These are phyloP conservation scores for Ophiostoma sp. DNA, from an alignment of 2,329 filamentous ascomycete genomes.

Conservation along the genomic window DNA sequence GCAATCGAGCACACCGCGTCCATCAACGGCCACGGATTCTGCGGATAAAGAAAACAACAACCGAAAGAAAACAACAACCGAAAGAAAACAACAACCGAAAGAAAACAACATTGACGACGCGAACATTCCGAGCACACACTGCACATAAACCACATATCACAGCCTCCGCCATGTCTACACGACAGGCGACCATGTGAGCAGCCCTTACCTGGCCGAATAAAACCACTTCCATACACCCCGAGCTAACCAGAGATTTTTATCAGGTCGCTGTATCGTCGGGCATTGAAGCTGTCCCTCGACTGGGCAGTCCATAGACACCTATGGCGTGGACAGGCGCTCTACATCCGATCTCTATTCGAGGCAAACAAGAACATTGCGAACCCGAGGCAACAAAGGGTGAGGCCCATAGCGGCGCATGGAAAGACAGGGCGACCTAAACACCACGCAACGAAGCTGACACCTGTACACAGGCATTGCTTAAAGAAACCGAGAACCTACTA, in stretches of 20 bases:
- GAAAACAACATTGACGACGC: not conserved
- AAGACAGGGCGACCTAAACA: not conserved
- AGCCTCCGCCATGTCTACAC: slow-evolving; percentile 43
- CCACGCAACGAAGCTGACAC: slow-evolving; percentile 21
- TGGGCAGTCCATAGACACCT: slow-evolving; percentile 92
- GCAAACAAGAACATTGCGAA: slow-evolving; percentile 84
- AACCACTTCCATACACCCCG: not conserved
- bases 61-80: not conserved
- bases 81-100: not conserved
- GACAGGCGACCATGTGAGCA: slow-evolving; percentile 55
- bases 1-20: not conserved
- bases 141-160: not conserved
- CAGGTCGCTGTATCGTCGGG: slow-evolving; percentile 83
- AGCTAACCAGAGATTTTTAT: not conserved
- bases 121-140: not conserved
- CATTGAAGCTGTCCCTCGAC: slow-evolving; percentile 88
- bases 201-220: slow-evolving; percentile 32
- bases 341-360: slow-evolving; percentile 93
- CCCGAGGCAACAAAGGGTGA: slow-evolving; percentile 81
- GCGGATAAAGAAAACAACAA: not conserved
- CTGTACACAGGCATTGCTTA: slow-evolving; percentile 68
- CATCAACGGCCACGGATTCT: not conserved
- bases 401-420: slow-evolving; percentile 30
- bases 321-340: slow-evolving; percentile 94
- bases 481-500: slow-evolving; percentile 83